Evolutionary conservation across 805 yeast species (phyloP), one percentile per base, ranked within the genome.

Genomic region (Lipomyces starkeyi): DNA sequence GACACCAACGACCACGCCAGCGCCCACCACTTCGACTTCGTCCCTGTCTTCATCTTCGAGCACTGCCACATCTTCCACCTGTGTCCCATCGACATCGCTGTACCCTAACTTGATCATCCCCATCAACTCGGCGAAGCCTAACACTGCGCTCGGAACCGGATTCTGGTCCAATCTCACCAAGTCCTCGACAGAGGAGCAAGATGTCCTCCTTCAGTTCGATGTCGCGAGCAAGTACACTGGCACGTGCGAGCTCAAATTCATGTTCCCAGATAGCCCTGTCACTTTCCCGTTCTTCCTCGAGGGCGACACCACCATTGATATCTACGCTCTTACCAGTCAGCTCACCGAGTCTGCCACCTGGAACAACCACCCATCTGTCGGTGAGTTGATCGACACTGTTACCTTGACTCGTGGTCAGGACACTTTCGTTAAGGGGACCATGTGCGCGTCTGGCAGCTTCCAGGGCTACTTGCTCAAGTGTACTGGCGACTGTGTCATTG

Each of bases 121-220:
- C 29, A 69, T 69, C 68, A 69, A 61, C 71, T 58, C 63, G 13
- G 63, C 58, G 62, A 47, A 62, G 37, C 72, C 72, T 29, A 67
- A 67, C 65, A 69, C 72, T 52, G 66, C 72, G 7, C 54, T 69
- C 43, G 72, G 72, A 32, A 69, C 72, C 13, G 63, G 63, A 32
- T 69, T 59, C 68, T 69, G 72, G 72, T 71, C 72, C 29, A 69
- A 69, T 67, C 37, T 69, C 58, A 69, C 72, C 40, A 69, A 69
- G 71, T 64, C 68, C 3, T 29, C 60, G 29, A 22, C 61, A 22
- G 52, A 17, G n/a, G 72, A 69, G 66, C 70, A 69, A 68, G 72
- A 69, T 49, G 72, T 69, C 13, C 63, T 69, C 14, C 68, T 69
- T 7, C 61, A 69, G 68, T 69, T 35, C 56, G 72, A 69, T 59